Conservation (phyloP, 805 yeast genomes). For the Cyberlindnera mississippiensis region DNA sequence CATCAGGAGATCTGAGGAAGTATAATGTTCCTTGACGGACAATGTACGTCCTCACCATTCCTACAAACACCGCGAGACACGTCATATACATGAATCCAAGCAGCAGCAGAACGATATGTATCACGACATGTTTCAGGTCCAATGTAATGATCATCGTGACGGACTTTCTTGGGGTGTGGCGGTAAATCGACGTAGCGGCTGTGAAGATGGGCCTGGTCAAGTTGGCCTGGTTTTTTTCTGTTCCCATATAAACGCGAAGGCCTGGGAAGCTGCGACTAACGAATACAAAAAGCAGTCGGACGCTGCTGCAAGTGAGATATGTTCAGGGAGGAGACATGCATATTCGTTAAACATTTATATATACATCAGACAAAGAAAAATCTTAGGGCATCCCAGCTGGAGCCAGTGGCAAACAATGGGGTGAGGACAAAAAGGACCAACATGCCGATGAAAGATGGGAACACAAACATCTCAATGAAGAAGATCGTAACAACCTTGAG, state of each 20-base stretch:
- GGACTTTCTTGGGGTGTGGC: no score
- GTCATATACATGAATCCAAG: slow-evolving; percentile 80
- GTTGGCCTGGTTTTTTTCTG: no score
- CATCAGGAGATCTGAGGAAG: slow-evolving; percentile 92
- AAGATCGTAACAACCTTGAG: slow-evolving; percentile 73
- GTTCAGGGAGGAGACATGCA: no score
- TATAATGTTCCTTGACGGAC: slow-evolving; percentile 86
- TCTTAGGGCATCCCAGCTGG: no score
- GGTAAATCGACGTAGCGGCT: no score
- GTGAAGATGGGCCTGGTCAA: no score
- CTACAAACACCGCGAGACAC: slow-evolving; percentile 77
- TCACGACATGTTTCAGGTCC: background rate
- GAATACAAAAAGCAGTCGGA: no score
- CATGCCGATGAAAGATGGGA: slow-evolving; percentile 85
- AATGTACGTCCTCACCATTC: slow-evolving; percentile 69
- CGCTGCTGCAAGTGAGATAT: no score
- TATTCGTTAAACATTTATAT: no score
- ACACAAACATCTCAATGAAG: slow-evolving; percentile 72
- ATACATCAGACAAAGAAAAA: no score
- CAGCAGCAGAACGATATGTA: background rate
- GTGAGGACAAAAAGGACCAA: slow-evolving; percentile 65
- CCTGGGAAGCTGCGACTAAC: no score
- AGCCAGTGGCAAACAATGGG: slow-evolving; percentile 46
- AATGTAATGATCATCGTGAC: slow-evolving; percentile 4
- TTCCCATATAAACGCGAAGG: no score